Conservation (phyloP, 2,329 filamentous ascomycete genomes). For the Diaporthe sp. region DNA sequence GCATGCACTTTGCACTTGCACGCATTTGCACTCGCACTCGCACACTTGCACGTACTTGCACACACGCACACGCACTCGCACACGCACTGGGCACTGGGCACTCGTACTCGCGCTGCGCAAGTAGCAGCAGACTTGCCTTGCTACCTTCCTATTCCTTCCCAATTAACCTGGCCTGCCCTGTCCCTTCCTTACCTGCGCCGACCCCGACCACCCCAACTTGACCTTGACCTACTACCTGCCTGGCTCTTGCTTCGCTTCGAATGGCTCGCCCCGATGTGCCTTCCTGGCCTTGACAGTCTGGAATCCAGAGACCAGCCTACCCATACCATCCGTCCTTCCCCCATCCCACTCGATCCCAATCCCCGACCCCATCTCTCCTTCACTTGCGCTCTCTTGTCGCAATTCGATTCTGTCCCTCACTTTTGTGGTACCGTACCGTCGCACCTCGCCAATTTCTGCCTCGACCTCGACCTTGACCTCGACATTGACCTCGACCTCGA, state of each 20-base stretch:
- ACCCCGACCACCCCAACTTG: constrained; percentile 35
- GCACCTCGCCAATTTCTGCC: constrained; percentile 25
- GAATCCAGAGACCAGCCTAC: constrained; percentile 22
- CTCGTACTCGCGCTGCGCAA: constrained; percentile 18
- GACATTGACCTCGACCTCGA: constrained; percentile 12
- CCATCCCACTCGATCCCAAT: constrained; percentile 4
- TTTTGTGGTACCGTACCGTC: constrained; percentile 27
- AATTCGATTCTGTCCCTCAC: constrained; percentile 37
- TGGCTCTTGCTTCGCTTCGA: constrained; percentile 31
- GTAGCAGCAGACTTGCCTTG: constrained; percentile 28
- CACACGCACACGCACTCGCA: no score
- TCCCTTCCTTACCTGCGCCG: constrained; percentile 1
- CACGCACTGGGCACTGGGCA: constrained; percentile 13
- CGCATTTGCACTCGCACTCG: background rate
- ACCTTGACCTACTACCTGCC: constrained; percentile 34
- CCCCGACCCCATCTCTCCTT: constrained; percentile 31
- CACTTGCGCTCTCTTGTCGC: constrained; percentile 33
- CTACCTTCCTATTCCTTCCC: constrained; percentile 39
- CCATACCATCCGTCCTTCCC: constrained; percentile 10
- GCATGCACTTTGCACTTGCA: background rate
- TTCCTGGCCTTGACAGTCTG: constrained; percentile 31
- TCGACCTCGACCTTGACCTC: constrained; percentile 28
- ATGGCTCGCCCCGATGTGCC: constrained; percentile 35
- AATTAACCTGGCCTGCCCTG: constrained; percentile 24
- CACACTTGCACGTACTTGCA: constrained; percentile 6